Conservation (phyloP, 805 yeast species). For the Cyberlindnera petersonii region DNA sequence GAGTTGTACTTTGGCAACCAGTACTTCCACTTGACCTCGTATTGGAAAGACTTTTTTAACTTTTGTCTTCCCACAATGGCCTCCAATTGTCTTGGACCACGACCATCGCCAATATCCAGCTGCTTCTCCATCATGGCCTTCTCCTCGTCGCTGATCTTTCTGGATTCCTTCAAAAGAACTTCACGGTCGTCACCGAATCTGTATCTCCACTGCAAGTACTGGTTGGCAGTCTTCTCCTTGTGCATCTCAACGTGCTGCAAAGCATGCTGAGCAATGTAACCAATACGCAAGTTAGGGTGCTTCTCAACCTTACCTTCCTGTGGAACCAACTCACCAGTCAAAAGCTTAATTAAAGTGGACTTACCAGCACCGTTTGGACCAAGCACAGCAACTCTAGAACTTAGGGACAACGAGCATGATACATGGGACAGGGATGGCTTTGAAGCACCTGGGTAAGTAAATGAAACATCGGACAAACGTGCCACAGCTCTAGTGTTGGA, state of each 20-base stretch:
- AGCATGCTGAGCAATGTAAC: slow-evolving; percentile 98
- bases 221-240: slow-evolving; percentile 96
- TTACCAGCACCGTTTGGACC: slow-evolving; percentile 99
- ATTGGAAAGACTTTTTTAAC: slow-evolving; percentile 93
- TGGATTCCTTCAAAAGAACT: slow-evolving; percentile 86
- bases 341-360: slow-evolving; percentile 87
- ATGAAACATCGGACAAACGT: slow-evolving; percentile 78
- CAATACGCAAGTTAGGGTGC: slow-evolving; percentile 96
- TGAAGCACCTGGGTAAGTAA: slow-evolving; percentile 83
- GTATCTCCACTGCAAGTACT: slow-evolving; percentile 97
- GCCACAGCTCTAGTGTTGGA: slow-evolving; percentile 94
- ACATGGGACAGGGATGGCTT: slow-evolving; percentile 78
- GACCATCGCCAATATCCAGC: slow-evolving; percentile 79
- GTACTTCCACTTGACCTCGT: slow-evolving; percentile 89
- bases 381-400: slow-evolving; percentile 94
- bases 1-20: slow-evolving; percentile 93
- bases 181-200: slow-evolving; percentile 98
- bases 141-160: slow-evolving; percentile 80
- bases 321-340: slow-evolving; percentile 90
- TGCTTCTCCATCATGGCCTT: slow-evolving; percentile 71
- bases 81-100: slow-evolving; percentile 84
- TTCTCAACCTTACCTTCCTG: slow-evolving; percentile 88
- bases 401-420: slow-evolving; percentile 85
- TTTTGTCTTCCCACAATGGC: slow-evolving; percentile 97
- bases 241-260: slow-evolving; percentile 96